Conservation (phyloP, 2,329 filamentous ascomycete genomes). For the Fusarium buharicum region DNA sequence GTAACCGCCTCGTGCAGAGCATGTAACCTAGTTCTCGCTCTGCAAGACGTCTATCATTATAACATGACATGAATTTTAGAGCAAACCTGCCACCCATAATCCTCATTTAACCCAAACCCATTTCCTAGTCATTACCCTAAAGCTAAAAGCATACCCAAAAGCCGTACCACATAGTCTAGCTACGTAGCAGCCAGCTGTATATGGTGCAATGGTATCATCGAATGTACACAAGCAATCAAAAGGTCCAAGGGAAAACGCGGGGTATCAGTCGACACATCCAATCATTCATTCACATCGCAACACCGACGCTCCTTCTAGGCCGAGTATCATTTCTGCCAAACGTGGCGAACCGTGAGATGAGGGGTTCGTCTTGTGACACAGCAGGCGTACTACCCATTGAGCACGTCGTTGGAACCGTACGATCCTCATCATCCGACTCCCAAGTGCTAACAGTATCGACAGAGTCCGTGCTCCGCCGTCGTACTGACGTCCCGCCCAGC, state of each 20-base stretch:
- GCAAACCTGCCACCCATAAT: conserved; percentile 32
- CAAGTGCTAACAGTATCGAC: conserved; percentile 62
- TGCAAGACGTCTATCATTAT: conserved; percentile 4
- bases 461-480: conserved; percentile 57
- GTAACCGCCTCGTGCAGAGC: conserved; percentile 4
- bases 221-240: conserved; percentile 39
- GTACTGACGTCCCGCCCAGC: conserved; percentile 46
- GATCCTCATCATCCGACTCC: conserved; percentile 58
- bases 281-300: conserved; percentile 44
- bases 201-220: conserved; percentile 43
- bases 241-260: conserved; percentile 27
- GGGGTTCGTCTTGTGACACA: conserved; percentile 53
- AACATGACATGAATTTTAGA: conserved; percentile 28
- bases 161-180: conserved; percentile 33
- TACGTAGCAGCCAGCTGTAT: conserved; percentile 10
- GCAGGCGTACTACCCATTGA: conserved; percentile 60
- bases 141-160: conserved; percentile 15
- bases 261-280: conserved; percentile 34
- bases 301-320: conserved; percentile 42
- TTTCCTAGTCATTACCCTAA: conserved; percentile 20
- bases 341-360: conserved; percentile 50
- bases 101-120: neutral
- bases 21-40: neutral
- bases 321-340: conserved; percentile 44
- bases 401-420: conserved; percentile 60